Base-by-base conservation (phyloP, 164 flowering plant genomes). In the Piper betle region DNA sequence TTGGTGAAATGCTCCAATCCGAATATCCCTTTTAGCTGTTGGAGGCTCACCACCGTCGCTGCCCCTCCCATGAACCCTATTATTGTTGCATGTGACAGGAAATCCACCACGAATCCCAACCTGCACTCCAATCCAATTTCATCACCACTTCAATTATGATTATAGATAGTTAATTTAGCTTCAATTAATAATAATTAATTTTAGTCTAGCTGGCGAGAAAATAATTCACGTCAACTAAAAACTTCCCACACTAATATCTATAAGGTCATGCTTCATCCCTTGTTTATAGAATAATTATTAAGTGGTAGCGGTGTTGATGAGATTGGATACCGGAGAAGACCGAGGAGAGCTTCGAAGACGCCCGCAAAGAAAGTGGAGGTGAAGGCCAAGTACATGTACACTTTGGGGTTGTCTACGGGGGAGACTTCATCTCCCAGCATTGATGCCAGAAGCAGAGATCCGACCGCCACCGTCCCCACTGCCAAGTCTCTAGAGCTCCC, bases 51-150 rank as follows among this genome's bases (percentile, higher is more conserved):
- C 39, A 93, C 96, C 4, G 92, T 90, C 0, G 97, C 97, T 19
- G 97, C 97, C 57, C 99, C 99, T 5, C 70, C 91, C 99, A 93
- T 93, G 79, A 93, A 93, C 57, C 99, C 99, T 18, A 88, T 87
- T 68, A 90, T 88, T 6, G 99, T 79, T 64, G 99, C 95, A 72
- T 93, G 99, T 20, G 99, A 93, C 46, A 93, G 80, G 62, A 93
- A 88, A 72, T 93, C 99, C 75, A 93, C 96, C 18, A 93, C 74
- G 60, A 93, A 88, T 72, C 99, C 99, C 38, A 93, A 72, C 82
- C 99, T 93, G 86, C 73, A 68, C 15, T 3, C 50, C 50, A 46
- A 46, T 15, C 50, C 46, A 42, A 6, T 42, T 1, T 6, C 7
- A 42, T 42, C 11, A 6, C 7, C 11, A 6, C 7, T 2, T 6